phyloP scores from a whole-genome alignment of 2,329 filamentous ascomycete species.

The Penicillium aurantiogriseum region DNA sequence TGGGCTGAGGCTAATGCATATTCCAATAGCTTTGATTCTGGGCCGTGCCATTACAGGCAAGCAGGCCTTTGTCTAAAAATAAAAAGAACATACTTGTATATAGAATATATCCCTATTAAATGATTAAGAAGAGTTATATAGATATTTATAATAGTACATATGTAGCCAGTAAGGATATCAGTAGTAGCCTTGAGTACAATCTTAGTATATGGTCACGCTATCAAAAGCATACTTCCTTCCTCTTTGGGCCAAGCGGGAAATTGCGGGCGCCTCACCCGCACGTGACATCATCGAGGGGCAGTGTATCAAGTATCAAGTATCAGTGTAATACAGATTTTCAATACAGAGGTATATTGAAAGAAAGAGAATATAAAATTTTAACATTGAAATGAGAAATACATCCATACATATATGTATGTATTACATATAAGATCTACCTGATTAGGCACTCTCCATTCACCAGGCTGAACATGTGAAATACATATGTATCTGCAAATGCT shows the following conservation, averaged over 20 bases:
- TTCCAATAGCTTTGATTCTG: constrained; percentile 62
- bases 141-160: not conserved
- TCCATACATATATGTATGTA: not conserved
- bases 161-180: not conserved
- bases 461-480: not conserved
- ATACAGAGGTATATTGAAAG: constrained; percentile 5
- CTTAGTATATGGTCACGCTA: not conserved
- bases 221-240: constrained; percentile 8
- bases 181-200: not conserved
- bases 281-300: constrained; percentile 31
- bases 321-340: constrained; percentile 3
- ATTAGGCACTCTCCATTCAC: not conserved
- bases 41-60: constrained; percentile 70
- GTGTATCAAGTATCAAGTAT: constrained; percentile 3
- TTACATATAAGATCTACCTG: not conserved
- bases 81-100: constrained; percentile 1
- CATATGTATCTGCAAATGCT: not conserved
- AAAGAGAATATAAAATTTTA: not conserved
- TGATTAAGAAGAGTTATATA: not conserved
- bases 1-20: constrained; percentile 44
- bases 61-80: constrained; percentile 69
- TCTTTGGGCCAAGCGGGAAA: constrained; percentile 14
- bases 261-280: constrained; percentile 21
- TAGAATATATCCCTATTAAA: constrained; percentile 4
- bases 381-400: not conserved